Conservation (phyloP, 1,284 basidiomycete genomes). For the Phlebopus sp. region DNA sequence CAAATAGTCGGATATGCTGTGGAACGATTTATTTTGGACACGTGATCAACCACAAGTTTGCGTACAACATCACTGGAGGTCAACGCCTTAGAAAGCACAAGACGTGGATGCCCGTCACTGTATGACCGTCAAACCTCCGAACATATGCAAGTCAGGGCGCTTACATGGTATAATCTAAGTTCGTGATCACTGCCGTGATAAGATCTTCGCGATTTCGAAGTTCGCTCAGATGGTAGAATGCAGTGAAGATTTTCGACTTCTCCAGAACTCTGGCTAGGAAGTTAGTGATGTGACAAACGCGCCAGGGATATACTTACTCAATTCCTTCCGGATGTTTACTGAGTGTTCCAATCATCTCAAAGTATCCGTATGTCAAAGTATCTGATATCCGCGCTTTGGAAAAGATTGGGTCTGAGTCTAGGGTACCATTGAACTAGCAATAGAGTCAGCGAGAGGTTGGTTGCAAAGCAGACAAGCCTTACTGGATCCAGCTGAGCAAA, state of each 20-base stretch:
- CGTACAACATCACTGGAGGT: conserved; percentile 86
- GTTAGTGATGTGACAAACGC: conserved; percentile 4
- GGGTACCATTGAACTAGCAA: conserved; percentile 60
- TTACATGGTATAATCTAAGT: conserved; percentile 87
- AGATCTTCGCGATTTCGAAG: conserved; percentile 89
- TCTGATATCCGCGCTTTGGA: conserved; percentile 81
- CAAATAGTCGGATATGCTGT: conserved; percentile 84
- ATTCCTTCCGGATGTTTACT: conserved; percentile 88
- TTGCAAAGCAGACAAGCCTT: conserved; percentile 26
- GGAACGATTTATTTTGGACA: background rate
- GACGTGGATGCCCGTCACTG: conserved; percentile 90
- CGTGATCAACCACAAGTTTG: background rate
- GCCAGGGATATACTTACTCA: conserved; percentile 53
- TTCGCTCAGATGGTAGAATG: conserved; percentile 93
- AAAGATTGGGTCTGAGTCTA: conserved; percentile 79
- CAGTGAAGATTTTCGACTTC: conserved; percentile 90
- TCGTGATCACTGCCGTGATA: conserved; percentile 87
- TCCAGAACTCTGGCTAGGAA: conserved; percentile 68
- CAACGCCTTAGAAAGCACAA: conserved; percentile 89
- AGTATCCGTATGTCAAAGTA: conserved; percentile 88
- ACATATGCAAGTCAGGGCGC: conserved; percentile 26
- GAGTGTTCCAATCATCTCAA: conserved; percentile 93
- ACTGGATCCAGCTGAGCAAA: conserved; percentile 94
- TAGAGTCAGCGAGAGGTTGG: conserved; percentile 4
- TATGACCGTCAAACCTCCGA: conserved; percentile 4